These are phyloP conservation scores for Coemansia erecta DNA, from an alignment of 192 early-diverging fungal genomes.

Conservation along the genomic window DNA sequence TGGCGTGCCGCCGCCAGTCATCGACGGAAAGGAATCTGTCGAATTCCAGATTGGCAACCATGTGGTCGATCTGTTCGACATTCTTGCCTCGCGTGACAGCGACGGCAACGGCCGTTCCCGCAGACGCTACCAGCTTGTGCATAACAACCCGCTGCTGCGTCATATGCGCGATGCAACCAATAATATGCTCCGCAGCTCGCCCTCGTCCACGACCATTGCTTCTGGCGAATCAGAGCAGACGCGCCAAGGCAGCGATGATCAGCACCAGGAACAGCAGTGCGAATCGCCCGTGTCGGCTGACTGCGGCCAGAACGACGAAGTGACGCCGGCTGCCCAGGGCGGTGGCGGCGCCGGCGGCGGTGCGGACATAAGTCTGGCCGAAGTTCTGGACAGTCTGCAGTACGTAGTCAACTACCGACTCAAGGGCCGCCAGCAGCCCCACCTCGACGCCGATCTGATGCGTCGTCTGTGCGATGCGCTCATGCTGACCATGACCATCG, in stretches of 20 bases:
- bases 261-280: slow-evolving; percentile 1
- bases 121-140: slow-evolving; percentile 41
- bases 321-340: too few species aligned
- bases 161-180: slow-evolving; percentile 44
- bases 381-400: slow-evolving; percentile 84
- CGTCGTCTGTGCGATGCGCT: slow-evolving; percentile 81
- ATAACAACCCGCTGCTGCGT: slow-evolving; percentile 37
- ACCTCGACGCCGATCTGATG: slow-evolving; percentile 83
- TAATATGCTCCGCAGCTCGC: slow-evolving; percentile 42
- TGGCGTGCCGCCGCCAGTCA: slow-evolving; percentile 14
- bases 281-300: too few species aligned
- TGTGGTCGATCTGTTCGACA: slow-evolving; percentile 83
- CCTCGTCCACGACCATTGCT: slow-evolving; percentile 32
- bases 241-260: slow-evolving; percentile 40
- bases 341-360: slow-evolving; percentile 8
- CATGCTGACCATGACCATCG: slow-evolving; percentile 72
- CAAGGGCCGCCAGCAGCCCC: slow-evolving; percentile 77
- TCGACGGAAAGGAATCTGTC: slow-evolving; percentile 64
- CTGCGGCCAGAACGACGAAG: too few species aligned
- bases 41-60: slow-evolving; percentile 65
- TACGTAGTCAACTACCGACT: slow-evolving; percentile 95
- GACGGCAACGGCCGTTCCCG: slow-evolving; percentile 18
- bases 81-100: slow-evolving; percentile 41
- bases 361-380: slow-evolving; percentile 45
- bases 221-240: slow-evolving; percentile 19